These are phyloP conservation scores for Fragaria nilgerrensis DNA, from an alignment of 306 rosid species.

Conservation along the genomic window DNA sequence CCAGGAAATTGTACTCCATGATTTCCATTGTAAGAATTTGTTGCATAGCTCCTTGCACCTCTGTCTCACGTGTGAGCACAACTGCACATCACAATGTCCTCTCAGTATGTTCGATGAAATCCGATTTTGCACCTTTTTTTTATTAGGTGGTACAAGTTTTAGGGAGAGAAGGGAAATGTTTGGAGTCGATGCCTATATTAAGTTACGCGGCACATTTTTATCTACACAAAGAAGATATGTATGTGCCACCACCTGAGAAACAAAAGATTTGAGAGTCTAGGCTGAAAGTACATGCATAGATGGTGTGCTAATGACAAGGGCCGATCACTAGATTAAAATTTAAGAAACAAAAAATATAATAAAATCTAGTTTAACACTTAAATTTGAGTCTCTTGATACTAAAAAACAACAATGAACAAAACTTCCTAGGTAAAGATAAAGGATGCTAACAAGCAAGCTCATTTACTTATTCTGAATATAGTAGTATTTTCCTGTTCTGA, in stretches of 20 bases:
- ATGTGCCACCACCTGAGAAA: background rate
- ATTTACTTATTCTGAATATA: slow-evolving; percentile 13
- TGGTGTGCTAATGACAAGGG: too few species aligned
- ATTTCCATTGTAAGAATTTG: background rate
- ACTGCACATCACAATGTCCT: background rate
- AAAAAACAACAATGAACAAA: background rate
- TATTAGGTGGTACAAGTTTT: background rate
- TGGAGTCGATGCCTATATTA: background rate
- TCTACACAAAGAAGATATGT: background rate
- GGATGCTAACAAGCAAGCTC: background rate
- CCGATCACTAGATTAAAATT: background rate
- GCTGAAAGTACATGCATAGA: too few species aligned
- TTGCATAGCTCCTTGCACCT: background rate
- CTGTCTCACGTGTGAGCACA: background rate
- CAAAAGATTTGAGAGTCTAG: too few species aligned
- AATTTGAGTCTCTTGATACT: background rate
- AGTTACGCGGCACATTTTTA: background rate
- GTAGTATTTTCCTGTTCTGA: slow-evolving; percentile 14
- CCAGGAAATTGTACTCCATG: background rate
- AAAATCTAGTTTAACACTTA: background rate
- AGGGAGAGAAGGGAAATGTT: background rate
- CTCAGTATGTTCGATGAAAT: background rate
- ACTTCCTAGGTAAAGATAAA: background rate
- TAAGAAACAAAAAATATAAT: background rate
- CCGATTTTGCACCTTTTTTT: background rate